phyloP scores from a whole-genome alignment of 2,329 filamentous ascomycete species.

The Botrytis elliptica region DNA sequence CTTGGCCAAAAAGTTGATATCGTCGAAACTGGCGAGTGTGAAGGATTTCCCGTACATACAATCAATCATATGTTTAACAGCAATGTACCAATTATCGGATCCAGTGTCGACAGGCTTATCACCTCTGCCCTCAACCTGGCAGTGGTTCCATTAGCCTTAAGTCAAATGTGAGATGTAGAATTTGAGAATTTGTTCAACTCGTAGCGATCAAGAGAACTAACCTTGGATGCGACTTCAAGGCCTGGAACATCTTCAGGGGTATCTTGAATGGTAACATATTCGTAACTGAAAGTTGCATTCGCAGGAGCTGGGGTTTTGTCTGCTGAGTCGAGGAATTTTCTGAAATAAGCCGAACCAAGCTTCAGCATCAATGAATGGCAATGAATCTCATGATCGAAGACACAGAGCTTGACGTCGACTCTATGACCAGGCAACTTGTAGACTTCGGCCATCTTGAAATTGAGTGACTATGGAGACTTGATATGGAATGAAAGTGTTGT shows the following conservation, averaged over 20 bases:
- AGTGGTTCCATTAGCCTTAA: not conserved
- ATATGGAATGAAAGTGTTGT: not conserved
- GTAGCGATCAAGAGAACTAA: not conserved
- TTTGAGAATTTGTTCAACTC: not conserved
- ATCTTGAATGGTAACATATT: not conserved
- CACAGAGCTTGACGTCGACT: not conserved
- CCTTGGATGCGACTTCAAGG: not conserved
- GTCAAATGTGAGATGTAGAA: not conserved
- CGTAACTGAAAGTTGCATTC: not conserved
- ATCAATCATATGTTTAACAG: not conserved
- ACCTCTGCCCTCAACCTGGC: not conserved
- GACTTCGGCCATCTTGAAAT: not conserved
- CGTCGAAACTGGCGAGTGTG: not conserved
- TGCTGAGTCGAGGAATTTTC: not conserved
- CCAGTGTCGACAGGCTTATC: not conserved
- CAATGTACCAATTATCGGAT: not conserved
- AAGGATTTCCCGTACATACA: not conserved
- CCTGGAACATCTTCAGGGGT: not conserved
- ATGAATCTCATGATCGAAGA: not conserved
- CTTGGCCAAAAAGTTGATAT: not conserved
- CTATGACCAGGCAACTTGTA: not conserved
- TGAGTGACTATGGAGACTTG: not conserved
- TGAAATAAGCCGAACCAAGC: not conserved
- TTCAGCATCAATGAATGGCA: not conserved
- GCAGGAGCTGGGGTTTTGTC: not conserved